Evolutionary conservation across 345 rosid species (phyloP).

Genomic region (Melaleuca alternifolia): DNA sequence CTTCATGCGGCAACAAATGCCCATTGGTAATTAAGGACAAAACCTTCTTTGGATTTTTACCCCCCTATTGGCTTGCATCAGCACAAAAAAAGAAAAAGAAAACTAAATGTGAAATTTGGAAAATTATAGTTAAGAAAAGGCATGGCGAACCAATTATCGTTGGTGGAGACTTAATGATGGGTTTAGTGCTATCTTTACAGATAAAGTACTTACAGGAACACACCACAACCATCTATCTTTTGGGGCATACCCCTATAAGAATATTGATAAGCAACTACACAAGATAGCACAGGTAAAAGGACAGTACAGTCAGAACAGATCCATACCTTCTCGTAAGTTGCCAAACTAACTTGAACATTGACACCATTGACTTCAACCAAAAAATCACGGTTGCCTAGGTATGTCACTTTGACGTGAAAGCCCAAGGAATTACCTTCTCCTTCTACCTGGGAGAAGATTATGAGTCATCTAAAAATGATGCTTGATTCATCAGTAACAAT

Average conservation of each 20-base stretch:
- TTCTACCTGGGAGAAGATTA: constrained; percentile 26
- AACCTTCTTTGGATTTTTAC: too few species aligned
- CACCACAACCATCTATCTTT: background rate
- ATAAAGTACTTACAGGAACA: background rate
- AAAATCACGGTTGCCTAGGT: constrained; percentile 30
- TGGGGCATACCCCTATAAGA: background rate
- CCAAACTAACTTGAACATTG: constrained; percentile 45
- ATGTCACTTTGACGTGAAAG: constrained; percentile 44
- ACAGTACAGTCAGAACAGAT: background rate
- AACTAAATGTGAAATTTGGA: background rate
- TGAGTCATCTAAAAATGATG: background rate
- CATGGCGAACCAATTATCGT: background rate
- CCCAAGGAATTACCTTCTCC: constrained; percentile 22
- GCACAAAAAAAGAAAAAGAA: background rate
- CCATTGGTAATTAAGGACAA: background rate
- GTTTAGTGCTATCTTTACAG: background rate
- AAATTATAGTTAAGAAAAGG: background rate
- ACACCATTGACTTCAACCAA: constrained; percentile 58
- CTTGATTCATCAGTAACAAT: background rate
- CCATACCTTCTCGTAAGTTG: constrained; percentile 50
- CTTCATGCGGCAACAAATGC: background rate
- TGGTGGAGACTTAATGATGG: background rate
- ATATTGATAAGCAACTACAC: background rate
- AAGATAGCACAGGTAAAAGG: background rate
- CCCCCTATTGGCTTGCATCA: background rate